phyloP scores from a whole-genome alignment of 768 basidiomycete species.

The Lactarius vividus region DNA sequence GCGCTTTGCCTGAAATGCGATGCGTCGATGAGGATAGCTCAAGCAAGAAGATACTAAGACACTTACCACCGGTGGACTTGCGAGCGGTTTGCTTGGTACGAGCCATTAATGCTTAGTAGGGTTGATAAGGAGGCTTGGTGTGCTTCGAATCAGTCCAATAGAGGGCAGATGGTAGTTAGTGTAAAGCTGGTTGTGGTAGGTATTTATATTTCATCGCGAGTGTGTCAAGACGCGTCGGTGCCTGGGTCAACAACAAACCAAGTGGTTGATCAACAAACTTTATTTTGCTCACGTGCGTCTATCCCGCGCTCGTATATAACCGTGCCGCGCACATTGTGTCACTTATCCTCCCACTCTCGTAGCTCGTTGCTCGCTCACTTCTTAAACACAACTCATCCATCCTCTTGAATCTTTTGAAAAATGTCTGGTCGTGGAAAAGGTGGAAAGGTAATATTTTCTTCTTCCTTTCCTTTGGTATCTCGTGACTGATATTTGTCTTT shows the following conservation, averaged over 20 bases:
- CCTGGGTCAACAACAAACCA: constrained; percentile 28
- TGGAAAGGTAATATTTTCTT: constrained; percentile 52
- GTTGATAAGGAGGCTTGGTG: neutral
- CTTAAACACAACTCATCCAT: neutral
- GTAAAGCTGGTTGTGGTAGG: neutral
- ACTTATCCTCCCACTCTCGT: neutral
- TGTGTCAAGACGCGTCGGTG: constrained; percentile 8
- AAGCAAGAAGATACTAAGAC: neutral
- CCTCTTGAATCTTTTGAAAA: constrained; percentile 28
- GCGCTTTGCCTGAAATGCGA: constrained; percentile 48
- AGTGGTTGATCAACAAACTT: constrained; percentile 32
- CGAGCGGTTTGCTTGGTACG: constrained; percentile 76
- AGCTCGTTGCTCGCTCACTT: neutral
- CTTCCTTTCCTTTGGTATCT: neutral
- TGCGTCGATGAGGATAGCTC: neutral
- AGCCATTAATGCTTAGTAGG: constrained; percentile 46
- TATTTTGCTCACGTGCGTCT: constrained; percentile 26
- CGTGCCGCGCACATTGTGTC: constrained; percentile 10
- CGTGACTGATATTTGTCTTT: constrained; percentile 5
- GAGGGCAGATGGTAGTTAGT: constrained; percentile 6
- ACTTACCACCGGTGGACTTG: constrained; percentile 71
- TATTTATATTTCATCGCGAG: constrained; percentile 18
- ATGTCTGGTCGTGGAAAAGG: constrained; percentile 83
- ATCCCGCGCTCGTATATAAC: constrained; percentile 30
- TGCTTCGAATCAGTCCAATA: constrained; percentile 3